These are phyloP conservation scores for Syzygium jambos DNA, from an alignment of 345 rosid species.

Conservation along the genomic window DNA sequence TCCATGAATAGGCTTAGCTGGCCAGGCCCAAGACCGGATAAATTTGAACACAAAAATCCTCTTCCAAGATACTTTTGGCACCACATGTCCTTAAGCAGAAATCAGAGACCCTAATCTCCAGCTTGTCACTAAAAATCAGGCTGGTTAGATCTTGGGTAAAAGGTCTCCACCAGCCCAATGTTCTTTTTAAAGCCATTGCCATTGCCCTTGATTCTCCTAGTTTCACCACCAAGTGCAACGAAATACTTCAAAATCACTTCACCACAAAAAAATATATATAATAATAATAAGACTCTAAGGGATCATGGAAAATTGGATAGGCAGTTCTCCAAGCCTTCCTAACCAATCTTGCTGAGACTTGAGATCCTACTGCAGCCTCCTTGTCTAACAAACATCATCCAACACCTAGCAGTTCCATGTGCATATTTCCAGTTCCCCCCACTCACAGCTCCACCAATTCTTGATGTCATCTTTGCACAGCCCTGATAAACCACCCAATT, in stretches of 20 bases:
- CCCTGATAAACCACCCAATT: conserved; percentile 42
- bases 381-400: neutral
- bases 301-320: neutral
- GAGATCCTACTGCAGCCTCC: neutral
- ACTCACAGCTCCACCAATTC: conserved; percentile 79
- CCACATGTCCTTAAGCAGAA: neutral
- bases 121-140: neutral
- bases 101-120: neutral
- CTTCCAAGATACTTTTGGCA: neutral
- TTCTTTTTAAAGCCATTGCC: neutral
- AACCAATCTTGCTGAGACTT: neutral
- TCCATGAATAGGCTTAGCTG: neutral
- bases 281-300: neutral
- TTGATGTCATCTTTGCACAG: conserved; percentile 97
- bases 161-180: neutral
- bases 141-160: neutral
- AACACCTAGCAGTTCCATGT: conserved; percentile 54
- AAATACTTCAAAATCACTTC: neutral
- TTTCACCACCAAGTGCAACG: neutral
- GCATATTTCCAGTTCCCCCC: conserved; percentile 99
- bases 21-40: neutral
- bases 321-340: neutral
- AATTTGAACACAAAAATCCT: neutral
- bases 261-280: neutral
- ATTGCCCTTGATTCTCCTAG: neutral